Evolutionary conservation across 139 green algal genomes (phyloP).

Genomic region (Tetraselmis striata): DNA sequence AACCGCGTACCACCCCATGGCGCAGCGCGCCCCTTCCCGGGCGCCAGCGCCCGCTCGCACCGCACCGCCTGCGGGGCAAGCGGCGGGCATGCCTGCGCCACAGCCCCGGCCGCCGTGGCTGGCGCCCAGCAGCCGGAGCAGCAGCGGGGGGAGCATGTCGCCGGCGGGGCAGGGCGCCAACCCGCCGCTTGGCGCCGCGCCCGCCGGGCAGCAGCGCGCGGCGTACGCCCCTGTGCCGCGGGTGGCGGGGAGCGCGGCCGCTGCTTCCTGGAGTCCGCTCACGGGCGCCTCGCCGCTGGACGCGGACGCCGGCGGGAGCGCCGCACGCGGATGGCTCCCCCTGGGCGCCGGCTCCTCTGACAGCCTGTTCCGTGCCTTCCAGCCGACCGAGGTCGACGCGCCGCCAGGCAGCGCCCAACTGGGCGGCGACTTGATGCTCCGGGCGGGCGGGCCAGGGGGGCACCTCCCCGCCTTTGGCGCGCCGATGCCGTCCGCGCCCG

Average conservation of each 20-base stretch:
- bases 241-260: too few species aligned
- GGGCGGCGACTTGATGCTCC: background rate
- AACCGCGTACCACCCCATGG: background rate
- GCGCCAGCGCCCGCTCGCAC: background rate
- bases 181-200: too few species aligned
- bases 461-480: background rate
- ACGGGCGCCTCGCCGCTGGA: background rate
- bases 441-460: background rate
- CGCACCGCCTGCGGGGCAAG: background rate
- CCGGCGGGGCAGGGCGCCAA: background rate
- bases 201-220: background rate
- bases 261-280: background rate
- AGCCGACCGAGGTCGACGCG: background rate
- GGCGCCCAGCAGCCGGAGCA: background rate
- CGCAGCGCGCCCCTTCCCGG: background rate
- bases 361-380: background rate
- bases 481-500: background rate
- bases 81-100: background rate
- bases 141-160: too few species aligned
- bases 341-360: background rate
- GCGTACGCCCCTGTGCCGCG: too few species aligned
- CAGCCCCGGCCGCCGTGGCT: too few species aligned
- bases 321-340: background rate
- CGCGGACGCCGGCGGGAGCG: background rate
- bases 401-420: background rate